phyloP scores from a whole-genome alignment of 2,329 filamentous ascomycete species.

The Xenosphaeropsis pyriputrescens region DNA sequence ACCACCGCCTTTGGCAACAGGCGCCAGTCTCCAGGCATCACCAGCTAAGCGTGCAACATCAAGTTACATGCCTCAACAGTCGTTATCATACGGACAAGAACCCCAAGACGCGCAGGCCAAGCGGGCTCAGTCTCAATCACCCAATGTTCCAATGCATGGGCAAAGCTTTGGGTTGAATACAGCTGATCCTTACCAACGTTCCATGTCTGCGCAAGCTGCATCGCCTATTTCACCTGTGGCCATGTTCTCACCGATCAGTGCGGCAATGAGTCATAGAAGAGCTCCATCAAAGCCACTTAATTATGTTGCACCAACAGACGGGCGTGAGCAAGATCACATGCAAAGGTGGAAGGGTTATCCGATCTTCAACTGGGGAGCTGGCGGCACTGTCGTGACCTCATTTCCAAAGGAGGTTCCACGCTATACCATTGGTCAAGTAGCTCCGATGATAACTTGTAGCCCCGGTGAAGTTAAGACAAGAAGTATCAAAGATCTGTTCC shows the following conservation, averaged over 20 bases:
- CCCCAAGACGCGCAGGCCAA: constrained; percentile 20
- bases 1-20: constrained; percentile 25
- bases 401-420: constrained; percentile 84
- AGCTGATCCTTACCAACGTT: constrained; percentile 29
- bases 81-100: constrained; percentile 22
- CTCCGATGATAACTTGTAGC: constrained; percentile 67
- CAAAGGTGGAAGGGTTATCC: constrained; percentile 86
- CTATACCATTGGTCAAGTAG: constrained; percentile 53
- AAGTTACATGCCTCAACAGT: constrained; percentile 29
- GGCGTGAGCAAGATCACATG: constrained; percentile 59
- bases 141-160: constrained; percentile 34
- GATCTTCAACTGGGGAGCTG: constrained; percentile 76
- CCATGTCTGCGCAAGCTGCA: constrained; percentile 29
- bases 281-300: constrained; percentile 34
- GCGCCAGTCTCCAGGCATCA: constrained; percentile 4
- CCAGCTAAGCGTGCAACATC: constrained; percentile 32
- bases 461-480: constrained; percentile 72
- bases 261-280: too few species aligned
- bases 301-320: constrained; percentile 47
- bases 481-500: constrained; percentile 58
- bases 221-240: constrained; percentile 4
- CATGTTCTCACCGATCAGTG: too few species aligned
- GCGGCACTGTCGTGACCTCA: constrained; percentile 66
- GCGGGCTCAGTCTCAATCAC: constrained; percentile 42
- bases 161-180: constrained; percentile 22